A percentile compares a stretch with the other conserved stretches of the same genome.
These are phyloP conservation scores for Hemileccinum impolitum DNA, from an alignment of 768 basidiomycete genomes.

Conservation along the genomic window DNA sequence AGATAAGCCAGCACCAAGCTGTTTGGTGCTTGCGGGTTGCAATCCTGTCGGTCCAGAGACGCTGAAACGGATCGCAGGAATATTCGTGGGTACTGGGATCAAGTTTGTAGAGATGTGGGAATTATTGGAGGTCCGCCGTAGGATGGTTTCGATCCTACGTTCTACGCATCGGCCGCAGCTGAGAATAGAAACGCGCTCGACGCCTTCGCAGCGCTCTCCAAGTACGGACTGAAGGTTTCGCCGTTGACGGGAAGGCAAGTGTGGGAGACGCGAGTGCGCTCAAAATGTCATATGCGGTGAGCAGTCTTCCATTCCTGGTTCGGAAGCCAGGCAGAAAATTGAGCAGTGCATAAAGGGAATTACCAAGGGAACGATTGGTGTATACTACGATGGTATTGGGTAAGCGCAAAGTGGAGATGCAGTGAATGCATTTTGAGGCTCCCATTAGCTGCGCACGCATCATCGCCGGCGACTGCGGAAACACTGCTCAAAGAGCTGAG, in stretches of 20 bases:
- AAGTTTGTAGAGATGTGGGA: constrained; percentile 51
- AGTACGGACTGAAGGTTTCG: constrained; percentile 45
- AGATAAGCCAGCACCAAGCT: background rate
- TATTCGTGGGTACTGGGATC: constrained; percentile 40
- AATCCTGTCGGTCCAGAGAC: constrained; percentile 57
- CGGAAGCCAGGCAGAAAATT: background rate
- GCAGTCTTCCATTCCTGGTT: constrained; percentile 16
- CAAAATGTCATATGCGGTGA: constrained; percentile 63
- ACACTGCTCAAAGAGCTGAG: constrained; percentile 50
- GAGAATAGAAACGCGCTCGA: constrained; percentile 33
- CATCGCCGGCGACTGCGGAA: constrained; percentile 59
- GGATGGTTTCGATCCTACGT: constrained; percentile 46
- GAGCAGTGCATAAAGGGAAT: constrained; percentile 42
- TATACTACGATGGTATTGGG: constrained; percentile 56
- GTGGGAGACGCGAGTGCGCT: constrained; percentile 59
- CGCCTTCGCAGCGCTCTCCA: constrained; percentile 38
- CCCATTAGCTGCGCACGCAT: constrained; percentile 46
- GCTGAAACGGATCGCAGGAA: constrained; percentile 42
- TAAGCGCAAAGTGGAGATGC: constrained; percentile 21
- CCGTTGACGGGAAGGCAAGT: constrained; percentile 42
- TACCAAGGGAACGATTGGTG: constrained; percentile 49
- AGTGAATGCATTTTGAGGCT: background rate
- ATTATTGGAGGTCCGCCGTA: constrained; percentile 58
- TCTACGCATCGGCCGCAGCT: constrained; percentile 48
- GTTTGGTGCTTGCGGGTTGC: constrained; percentile 50